Percentiles rank a stretch among this genome's conserved stretches.
These are phyloP conservation scores for Cutaneotrichosporon sp. DNA, from an alignment of 1,284 basidiomycete species.

Conservation along the genomic window DNA sequence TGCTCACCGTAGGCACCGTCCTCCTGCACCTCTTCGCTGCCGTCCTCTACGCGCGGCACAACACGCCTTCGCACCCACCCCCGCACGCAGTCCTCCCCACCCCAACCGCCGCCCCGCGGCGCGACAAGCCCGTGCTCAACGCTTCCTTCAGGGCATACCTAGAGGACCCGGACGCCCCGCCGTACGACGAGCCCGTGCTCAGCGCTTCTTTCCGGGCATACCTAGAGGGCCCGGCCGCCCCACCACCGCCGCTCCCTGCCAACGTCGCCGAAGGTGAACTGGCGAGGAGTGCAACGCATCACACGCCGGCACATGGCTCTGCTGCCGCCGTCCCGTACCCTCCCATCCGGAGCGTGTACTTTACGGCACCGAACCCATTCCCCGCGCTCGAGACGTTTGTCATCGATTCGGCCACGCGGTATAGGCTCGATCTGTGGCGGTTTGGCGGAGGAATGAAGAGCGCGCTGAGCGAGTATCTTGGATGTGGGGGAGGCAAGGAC, in stretches of 20 bases:
- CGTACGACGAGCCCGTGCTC: background rate
- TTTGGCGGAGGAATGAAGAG: slow-evolving; percentile 78
- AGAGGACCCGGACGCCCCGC: background rate
- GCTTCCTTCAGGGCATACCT: background rate
- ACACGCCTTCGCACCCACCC: background rate
- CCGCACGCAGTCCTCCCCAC: background rate
- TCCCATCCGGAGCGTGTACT: slow-evolving; percentile 78
- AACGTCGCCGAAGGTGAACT: slow-evolving; percentile 4
- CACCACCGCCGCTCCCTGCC: slow-evolving; percentile 23
- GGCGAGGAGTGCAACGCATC: slow-evolving; percentile 19
- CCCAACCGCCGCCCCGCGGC: background rate
- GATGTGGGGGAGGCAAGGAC: slow-evolving; percentile 44
- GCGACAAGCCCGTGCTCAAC: background rate
- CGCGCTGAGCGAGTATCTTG: slow-evolving; percentile 74
- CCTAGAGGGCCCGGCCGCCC: slow-evolving; percentile 15
- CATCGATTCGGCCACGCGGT: slow-evolving; percentile 62
- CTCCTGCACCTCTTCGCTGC: slow-evolving; percentile 85
- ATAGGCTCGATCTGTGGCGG: slow-evolving; percentile 75
- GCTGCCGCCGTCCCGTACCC: slow-evolving; percentile 42
- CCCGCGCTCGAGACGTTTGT: slow-evolving; percentile 82
- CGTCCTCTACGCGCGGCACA: slow-evolving; percentile 56
- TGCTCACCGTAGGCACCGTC: slow-evolving; percentile 73
- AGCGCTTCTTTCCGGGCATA: background rate
- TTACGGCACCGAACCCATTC: slow-evolving; percentile 87
- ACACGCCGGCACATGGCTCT: slow-evolving; percentile 26